A percentile compares a stretch with the other conserved stretches of the same genome.
These are phyloP conservation scores for Arthroderma sp. DNA, from an alignment of 2,329 filamentous ascomycete species.

Conservation along the genomic window DNA sequence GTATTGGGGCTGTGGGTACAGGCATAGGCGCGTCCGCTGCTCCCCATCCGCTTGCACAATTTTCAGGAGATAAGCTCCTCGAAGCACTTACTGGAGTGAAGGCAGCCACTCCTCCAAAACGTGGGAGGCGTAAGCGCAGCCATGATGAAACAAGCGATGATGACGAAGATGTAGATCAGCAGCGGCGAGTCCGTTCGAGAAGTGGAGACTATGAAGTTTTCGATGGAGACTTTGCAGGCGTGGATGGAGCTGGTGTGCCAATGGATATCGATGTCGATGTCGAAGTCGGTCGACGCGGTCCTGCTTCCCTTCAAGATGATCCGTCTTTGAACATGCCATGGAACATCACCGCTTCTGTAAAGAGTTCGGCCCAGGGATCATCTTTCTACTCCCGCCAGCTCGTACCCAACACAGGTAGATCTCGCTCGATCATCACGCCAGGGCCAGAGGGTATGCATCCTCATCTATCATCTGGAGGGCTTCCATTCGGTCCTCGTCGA, in stretches of 20 bases:
- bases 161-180: conserved; percentile 14
- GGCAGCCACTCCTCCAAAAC: conserved; percentile 5
- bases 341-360: conserved; percentile 47
- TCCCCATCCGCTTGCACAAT: conserved; percentile 42
- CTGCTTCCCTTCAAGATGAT: conserved; percentile 53
- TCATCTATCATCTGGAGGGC: background rate
- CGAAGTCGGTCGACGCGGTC: conserved; percentile 59
- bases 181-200: conserved; percentile 27
- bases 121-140: conserved; percentile 17
- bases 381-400: conserved; percentile 19
- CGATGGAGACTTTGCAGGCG: conserved; percentile 12
- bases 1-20: conserved; percentile 42
- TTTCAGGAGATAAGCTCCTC: conserved; percentile 44
- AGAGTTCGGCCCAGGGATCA: conserved; percentile 38
- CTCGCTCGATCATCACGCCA: conserved; percentile 13
- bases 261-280: conserved; percentile 27
- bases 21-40: conserved; percentile 30
- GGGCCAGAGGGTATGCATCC: conserved; percentile 11
- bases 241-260: conserved; percentile 1
- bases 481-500: conserved; percentile 18
- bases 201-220: conserved; percentile 24
- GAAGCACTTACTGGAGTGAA: conserved; percentile 31
- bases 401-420: conserved; percentile 20
- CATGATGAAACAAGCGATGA: conserved; percentile 14
- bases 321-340: conserved; percentile 55